Evolutionary conservation across 2,329 filamentous ascomycete genomes (phyloP).

Genomic region (Rhytidhysteron rufulum): DNA sequence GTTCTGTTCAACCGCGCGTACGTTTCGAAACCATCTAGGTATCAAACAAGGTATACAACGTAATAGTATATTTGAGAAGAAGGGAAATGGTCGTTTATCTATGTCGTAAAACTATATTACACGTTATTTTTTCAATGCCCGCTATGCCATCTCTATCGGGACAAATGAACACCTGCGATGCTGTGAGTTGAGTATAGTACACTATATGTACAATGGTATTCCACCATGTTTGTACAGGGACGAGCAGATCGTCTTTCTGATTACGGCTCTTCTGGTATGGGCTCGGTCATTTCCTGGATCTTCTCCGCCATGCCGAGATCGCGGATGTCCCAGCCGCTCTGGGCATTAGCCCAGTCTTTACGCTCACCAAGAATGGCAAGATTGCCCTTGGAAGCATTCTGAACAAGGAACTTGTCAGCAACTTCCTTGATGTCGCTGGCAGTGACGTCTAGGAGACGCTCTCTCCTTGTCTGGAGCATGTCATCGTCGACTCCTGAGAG

Average conservation of each 20-base stretch:
- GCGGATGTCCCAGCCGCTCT: constrained; percentile 68
- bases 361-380: constrained; percentile 77
- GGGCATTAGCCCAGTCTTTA: constrained; percentile 64
- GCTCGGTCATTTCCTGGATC: constrained; percentile 17
- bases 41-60: constrained; percentile 1
- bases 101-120: neutral
- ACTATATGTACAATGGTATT: constrained; percentile 15
- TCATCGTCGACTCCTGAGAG: constrained; percentile 79
- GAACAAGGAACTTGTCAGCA: constrained; percentile 77
- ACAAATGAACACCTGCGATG: constrained; percentile 9
- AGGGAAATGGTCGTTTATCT: constrained; percentile 3
- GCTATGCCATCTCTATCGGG: neutral
- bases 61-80: constrained; percentile 4
- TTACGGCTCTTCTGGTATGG: constrained; percentile 17
- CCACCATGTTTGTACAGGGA: too few species aligned
- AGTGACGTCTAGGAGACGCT: constrained; percentile 81
- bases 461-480: constrained; percentile 81
- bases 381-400: constrained; percentile 60
- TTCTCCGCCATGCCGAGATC: constrained; percentile 62
- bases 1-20: constrained; percentile 29
- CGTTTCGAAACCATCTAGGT: too few species aligned
- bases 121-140: neutral
- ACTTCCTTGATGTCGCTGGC: constrained; percentile 74
- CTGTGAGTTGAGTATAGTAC: constrained; percentile 19
- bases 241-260: too few species aligned